phyloP scores from a whole-genome alignment of 768 basidiomycete species.

The Lactifluus pinguis region DNA sequence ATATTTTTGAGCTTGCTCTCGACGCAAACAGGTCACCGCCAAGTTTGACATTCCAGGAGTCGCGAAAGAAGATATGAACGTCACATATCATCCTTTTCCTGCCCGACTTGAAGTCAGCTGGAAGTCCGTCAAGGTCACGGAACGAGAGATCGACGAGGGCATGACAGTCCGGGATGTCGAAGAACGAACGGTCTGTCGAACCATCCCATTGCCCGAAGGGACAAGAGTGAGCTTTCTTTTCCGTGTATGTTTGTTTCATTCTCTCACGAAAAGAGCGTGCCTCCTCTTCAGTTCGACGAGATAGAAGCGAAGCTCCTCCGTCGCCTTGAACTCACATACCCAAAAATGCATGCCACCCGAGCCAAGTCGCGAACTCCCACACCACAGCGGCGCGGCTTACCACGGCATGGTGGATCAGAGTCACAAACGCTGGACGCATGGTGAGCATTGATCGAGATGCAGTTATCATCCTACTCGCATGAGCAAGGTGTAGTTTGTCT shows the following conservation, averaged over 20 bases:
- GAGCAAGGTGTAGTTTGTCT: not conserved
- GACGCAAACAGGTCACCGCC: slow-evolving; percentile 41
- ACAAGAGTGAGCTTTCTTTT: slow-evolving; percentile 44
- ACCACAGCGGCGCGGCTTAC: slow-evolving; percentile 12
- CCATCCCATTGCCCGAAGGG: slow-evolving; percentile 64
- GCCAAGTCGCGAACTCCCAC: slow-evolving; percentile 13
- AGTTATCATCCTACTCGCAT: not conserved
- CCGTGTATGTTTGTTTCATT: not conserved
- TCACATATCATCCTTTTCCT: slow-evolving; percentile 49
- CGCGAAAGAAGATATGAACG: slow-evolving; percentile 64
- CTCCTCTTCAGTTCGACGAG: slow-evolving; percentile 53
- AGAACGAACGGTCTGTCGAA: slow-evolving; percentile 55
- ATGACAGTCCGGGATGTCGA: slow-evolving; percentile 53
- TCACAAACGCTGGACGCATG: slow-evolving; percentile 8
- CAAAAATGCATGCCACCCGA: slow-evolving; percentile 26
- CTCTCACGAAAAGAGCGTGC: not conserved
- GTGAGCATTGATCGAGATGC: slow-evolving; percentile 2
- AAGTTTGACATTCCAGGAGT: slow-evolving; percentile 65
- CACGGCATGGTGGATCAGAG: slow-evolving; percentile 7
- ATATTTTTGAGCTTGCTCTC: not conserved
- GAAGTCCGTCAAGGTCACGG: slow-evolving; percentile 49
- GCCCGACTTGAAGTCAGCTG: slow-evolving; percentile 56
- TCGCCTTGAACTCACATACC: slow-evolving; percentile 56
- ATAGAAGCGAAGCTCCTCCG: slow-evolving; percentile 58
- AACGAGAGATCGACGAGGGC: slow-evolving; percentile 49